Evolutionary conservation across 2,329 filamentous ascomycete genomes (phyloP).

Genomic region (Nothophoma quercina): DNA sequence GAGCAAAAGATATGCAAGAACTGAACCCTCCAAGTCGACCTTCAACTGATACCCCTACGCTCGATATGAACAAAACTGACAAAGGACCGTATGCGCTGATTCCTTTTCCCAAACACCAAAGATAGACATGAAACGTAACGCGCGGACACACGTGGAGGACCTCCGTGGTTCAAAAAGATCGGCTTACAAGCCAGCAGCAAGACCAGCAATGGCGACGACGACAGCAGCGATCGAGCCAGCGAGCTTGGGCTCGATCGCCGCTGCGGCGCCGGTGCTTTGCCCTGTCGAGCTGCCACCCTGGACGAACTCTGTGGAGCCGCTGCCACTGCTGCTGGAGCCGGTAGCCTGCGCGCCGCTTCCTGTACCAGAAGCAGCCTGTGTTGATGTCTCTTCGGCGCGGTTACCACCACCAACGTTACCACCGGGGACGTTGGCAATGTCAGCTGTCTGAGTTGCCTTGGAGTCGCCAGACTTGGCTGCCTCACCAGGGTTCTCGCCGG

Average conservation of each 20-base stretch:
- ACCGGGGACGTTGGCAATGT: constrained; percentile 63
- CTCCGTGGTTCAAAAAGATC: no score
- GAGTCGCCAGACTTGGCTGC: constrained; percentile 45
- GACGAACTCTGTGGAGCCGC: constrained; percentile 25
- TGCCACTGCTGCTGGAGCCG: constrained; percentile 5
- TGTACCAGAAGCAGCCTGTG: constrained; percentile 16
- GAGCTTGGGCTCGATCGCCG: constrained; percentile 34
- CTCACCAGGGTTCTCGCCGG: constrained; percentile 73
- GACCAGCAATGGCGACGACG: constrained; percentile 41
- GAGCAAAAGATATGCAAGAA: constrained; percentile 12
- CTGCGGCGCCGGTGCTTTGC: constrained; percentile 24
- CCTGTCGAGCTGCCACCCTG: constrained; percentile 33
- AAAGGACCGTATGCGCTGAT: constrained; percentile 6
- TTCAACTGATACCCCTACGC: neutral
- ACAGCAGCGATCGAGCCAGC: constrained; percentile 46
- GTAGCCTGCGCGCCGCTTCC: constrained; percentile 20
- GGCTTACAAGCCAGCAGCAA: constrained; percentile 33
- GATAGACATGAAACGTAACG: constrained; percentile 16
- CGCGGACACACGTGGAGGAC: no score
- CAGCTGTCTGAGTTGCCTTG: constrained; percentile 36
- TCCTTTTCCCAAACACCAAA: constrained; percentile 14
- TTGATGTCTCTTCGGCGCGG: constrained; percentile 37
- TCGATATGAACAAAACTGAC: neutral
- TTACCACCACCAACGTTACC: constrained; percentile 60
- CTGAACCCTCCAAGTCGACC: neutral